phyloP scores from a whole-genome alignment of 495 filamentous ascomycete genomes.

The Penicillium paradoxum region DNA sequence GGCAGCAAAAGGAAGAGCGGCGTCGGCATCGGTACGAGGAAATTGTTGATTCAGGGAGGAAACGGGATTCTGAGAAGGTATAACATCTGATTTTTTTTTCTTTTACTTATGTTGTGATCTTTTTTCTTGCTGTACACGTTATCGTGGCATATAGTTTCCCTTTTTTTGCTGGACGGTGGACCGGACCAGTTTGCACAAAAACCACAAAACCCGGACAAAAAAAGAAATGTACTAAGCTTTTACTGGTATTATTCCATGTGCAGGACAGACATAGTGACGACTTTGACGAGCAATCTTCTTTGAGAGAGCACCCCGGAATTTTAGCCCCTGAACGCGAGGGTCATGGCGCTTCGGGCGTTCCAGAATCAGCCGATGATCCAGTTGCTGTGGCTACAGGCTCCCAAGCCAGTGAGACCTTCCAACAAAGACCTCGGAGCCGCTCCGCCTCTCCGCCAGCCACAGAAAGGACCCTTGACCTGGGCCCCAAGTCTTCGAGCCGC shows the following conservation, averaged over 20 bases:
- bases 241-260: constrained; percentile 32
- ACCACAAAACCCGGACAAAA: constrained; percentile 17
- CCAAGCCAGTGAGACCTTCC: constrained; percentile 16
- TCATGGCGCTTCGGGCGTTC: constrained; percentile 38
- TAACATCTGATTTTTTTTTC: constrained; percentile 37
- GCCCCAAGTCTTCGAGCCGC: constrained; percentile 35
- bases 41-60: constrained; percentile 31
- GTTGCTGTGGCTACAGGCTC: constrained; percentile 15
- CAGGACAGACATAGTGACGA: constrained; percentile 39
- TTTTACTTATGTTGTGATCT: constrained; percentile 21
- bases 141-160: constrained; percentile 30
- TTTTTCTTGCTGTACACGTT: constrained; percentile 21
- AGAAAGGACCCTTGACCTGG: constrained; percentile 30
- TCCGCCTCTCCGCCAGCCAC: constrained; percentile 32
- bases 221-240: constrained; percentile 36
- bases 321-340: constrained; percentile 31
- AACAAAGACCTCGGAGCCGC: constrained; percentile 33
- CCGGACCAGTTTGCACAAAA: constrained; percentile 13
- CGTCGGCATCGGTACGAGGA: constrained; percentile 39
- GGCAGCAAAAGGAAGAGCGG: constrained; percentile 37
- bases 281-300: constrained; percentile 41
- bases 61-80: constrained; percentile 42
- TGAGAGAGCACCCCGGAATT: constrained; percentile 48
- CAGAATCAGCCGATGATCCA: constrained; percentile 16
- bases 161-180: constrained; percentile 17